A percentile compares a stretch with the other conserved stretches of the same genome.
Evolutionary conservation across 1,284 basidiomycete genomes (phyloP).

Genomic region (Nidula niveotomentosa): DNA sequence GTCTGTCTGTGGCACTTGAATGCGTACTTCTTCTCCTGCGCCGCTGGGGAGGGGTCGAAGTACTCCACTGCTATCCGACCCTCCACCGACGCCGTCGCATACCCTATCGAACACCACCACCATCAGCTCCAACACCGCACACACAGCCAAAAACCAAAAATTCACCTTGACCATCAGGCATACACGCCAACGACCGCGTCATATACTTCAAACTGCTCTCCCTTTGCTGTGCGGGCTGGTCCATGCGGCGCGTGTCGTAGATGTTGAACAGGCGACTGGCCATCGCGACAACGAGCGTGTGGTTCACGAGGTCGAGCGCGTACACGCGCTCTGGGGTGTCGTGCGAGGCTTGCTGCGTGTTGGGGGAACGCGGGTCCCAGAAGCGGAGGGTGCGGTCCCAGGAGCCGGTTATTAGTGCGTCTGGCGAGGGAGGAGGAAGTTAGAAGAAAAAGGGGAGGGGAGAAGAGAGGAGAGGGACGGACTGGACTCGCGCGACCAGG

Average conservation of each 20-base stretch:
- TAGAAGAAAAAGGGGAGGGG: conserved; percentile 1
- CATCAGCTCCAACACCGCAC: neutral
- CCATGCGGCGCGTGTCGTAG: conserved; percentile 81
- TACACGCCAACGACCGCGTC: conserved; percentile 88
- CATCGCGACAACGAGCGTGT: conserved; percentile 87
- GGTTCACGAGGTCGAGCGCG: conserved; percentile 71
- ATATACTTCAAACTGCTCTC: conserved; percentile 97
- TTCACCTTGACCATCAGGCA: conserved; percentile 89
- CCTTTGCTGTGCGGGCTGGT: conserved; percentile 70
- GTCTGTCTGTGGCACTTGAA: conserved; percentile 97
- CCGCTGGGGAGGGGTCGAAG: conserved; percentile 79
- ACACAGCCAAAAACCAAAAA: conserved; percentile 4
- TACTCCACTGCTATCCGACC: conserved; percentile 98
- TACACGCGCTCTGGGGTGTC: conserved; percentile 84
- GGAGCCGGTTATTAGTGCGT: conserved; percentile 78
- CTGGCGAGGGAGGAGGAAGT: conserved; percentile 33
- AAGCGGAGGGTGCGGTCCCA: conserved; percentile 91
- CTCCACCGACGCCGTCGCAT: conserved; percentile 92
- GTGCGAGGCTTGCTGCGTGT: conserved; percentile 62
- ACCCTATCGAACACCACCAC: conserved; percentile 52
- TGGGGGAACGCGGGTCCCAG: conserved; percentile 76
- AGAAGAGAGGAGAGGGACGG: conserved; percentile 14
- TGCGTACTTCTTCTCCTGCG: conserved; percentile 93
- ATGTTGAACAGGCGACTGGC: conserved; percentile 88
- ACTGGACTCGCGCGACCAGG: conserved; percentile 56